Percentiles rank a stretch among this genome's conserved stretches.
Evolutionary conservation across 2,329 filamentous ascomycete species (phyloP).

Genomic region (Zasmidium angulare): DNA sequence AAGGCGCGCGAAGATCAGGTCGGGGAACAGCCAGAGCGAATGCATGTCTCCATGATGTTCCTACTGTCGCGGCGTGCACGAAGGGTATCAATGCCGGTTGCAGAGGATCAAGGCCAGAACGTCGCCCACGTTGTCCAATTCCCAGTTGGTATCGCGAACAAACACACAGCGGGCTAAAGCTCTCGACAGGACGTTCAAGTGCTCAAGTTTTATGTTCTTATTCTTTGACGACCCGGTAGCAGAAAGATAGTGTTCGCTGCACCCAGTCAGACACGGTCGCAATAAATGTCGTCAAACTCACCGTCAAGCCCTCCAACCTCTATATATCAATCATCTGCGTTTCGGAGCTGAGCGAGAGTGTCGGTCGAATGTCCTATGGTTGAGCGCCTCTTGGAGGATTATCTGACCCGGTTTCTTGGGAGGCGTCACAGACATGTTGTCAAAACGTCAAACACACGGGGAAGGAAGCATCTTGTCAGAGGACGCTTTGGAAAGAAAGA

Average conservation of each 20-base stretch:
- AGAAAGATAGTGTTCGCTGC: background rate
- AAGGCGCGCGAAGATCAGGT: no score
- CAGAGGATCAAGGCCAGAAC: no score
- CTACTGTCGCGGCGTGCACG: no score
- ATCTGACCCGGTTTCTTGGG: background rate
- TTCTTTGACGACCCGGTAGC: no score
- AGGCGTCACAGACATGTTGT: background rate
- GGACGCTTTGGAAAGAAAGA: background rate
- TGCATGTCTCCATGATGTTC: no score
- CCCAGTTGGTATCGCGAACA: no score
- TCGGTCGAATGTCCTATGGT: background rate
- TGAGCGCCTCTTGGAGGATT: background rate
- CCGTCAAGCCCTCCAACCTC: background rate
- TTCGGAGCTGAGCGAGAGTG: constrained; percentile 1
- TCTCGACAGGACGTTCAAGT: no score
- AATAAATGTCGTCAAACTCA: background rate
- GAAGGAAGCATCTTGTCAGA: background rate
- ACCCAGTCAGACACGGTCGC: background rate
- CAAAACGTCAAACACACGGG: background rate
- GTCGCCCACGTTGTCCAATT: no score
- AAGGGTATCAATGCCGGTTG: no score
- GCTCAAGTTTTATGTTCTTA: no score
- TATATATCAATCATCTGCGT: background rate
- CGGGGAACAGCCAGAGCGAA: no score
- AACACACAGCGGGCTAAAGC: no score